Percentiles rank a stretch among this genome's conserved stretches.
These are phyloP conservation scores for Pichiaceae sp. DNA, from an alignment of 1,139 yeast genomes.

Conservation along the genomic window DNA sequence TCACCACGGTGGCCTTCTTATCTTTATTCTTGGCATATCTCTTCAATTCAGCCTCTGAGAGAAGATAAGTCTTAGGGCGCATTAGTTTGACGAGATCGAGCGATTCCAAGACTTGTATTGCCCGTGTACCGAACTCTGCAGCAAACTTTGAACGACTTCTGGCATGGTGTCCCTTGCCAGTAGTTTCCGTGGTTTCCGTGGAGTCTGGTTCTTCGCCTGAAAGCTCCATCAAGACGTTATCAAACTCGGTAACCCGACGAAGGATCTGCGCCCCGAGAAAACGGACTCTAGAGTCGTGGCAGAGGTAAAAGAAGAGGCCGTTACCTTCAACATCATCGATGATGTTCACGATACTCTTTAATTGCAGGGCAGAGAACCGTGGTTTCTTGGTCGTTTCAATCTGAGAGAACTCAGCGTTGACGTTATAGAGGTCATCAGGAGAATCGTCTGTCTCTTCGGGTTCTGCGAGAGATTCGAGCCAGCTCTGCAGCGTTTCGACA, in stretches of 20 bases:
- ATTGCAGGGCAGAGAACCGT: slow-evolving; percentile 53
- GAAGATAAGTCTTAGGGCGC: slow-evolving; percentile 45
- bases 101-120: slow-evolving; percentile 69
- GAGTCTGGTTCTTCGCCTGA: neutral
- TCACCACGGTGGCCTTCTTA: slow-evolving; percentile 54
- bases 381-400: slow-evolving; percentile 23
- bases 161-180: slow-evolving; percentile 27
- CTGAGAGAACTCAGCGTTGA: slow-evolving; percentile 23
- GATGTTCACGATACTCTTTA: slow-evolving; percentile 72
- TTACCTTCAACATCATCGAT: slow-evolving; percentile 95
- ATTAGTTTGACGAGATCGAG: slow-evolving; percentile 63
- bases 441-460: slow-evolving; percentile 19
- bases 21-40: slow-evolving; percentile 57
- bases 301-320: slow-evolving; percentile 84
- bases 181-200: slow-evolving; percentile 7
- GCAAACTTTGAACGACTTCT: slow-evolving; percentile 64
- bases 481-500: slow-evolving; percentile 68
- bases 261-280: slow-evolving; percentile 68
- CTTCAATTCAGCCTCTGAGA: slow-evolving; percentile 77
- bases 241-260: slow-evolving; percentile 74
- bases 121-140: slow-evolving; percentile 70
- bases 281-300: slow-evolving; percentile 73
- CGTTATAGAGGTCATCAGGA: slow-evolving; percentile 21
- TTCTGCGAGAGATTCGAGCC: slow-evolving; percentile 59
- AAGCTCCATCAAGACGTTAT: slow-evolving; percentile 61